These are phyloP conservation scores for Podospora sp. DNA, from an alignment of 495 filamentous ascomycete genomes.

Conservation along the genomic window DNA sequence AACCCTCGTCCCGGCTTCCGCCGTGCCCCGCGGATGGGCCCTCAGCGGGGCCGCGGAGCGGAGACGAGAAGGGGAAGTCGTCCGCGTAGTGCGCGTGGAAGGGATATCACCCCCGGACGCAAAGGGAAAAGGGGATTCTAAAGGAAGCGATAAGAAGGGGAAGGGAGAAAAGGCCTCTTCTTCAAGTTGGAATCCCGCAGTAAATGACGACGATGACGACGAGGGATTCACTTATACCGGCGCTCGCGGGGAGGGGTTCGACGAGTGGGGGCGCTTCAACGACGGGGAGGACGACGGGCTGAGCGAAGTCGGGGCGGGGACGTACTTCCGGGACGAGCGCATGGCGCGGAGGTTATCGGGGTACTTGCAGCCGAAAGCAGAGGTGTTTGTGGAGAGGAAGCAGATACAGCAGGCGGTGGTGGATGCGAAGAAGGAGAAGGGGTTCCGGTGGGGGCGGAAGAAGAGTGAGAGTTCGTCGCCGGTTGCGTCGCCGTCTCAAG, in stretches of 20 bases:
- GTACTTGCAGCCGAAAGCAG: slow-evolving; percentile 45
- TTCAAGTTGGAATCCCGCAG: not conserved
- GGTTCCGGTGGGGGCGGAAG: slow-evolving; percentile 29
- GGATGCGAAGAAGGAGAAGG: slow-evolving; percentile 27
- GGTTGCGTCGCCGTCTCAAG: slow-evolving; percentile 12
- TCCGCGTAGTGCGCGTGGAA: slow-evolving; percentile 36
- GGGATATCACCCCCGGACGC: not conserved
- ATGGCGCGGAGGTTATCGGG: slow-evolving; percentile 49
- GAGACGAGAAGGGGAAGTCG: slow-evolving; percentile 40
- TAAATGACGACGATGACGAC: slow-evolving; percentile 17
- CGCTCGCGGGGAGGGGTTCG: slow-evolving; percentile 32
- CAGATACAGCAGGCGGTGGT: slow-evolving; percentile 34
- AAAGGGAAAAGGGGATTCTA: not conserved
- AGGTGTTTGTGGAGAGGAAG: slow-evolving; percentile 24
- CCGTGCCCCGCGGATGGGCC: slow-evolving; percentile 35
- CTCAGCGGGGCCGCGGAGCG: slow-evolving; percentile 42
- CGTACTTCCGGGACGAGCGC: slow-evolving; percentile 52
- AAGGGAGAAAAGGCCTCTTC: not conserved
- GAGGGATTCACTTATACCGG: not conserved
- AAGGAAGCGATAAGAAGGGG: not conserved
- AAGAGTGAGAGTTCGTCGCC: slow-evolving; percentile 3
- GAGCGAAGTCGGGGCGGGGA: not conserved
- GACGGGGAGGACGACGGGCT: slow-evolving; percentile 16
- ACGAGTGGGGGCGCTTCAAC: slow-evolving; percentile 47
- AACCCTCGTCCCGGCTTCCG: slow-evolving; percentile 42